Evolutionary conservation across 257 asterid genomes (phyloP).

Genomic region (Solanum habrochaites): DNA sequence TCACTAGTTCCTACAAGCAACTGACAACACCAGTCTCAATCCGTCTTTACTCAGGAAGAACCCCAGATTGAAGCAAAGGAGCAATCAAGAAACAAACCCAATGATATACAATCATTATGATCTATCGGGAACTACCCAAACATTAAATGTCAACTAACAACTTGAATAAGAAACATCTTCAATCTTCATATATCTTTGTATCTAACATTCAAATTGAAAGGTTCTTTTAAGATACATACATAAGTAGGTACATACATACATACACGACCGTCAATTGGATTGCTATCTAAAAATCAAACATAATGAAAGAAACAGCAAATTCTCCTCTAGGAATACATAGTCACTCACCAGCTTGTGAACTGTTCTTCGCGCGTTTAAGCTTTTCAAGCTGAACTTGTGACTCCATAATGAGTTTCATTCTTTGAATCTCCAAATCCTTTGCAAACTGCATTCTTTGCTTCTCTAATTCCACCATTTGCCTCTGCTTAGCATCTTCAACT

Average conservation of each 20-base stretch:
- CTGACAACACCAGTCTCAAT: background rate
- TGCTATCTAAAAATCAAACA: background rate
- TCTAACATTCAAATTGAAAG: background rate
- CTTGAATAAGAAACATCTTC: background rate
- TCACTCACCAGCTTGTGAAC: slow-evolving; percentile 37
- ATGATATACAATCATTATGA: background rate
- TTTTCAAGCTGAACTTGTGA: slow-evolving; percentile 60
- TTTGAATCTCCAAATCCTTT: slow-evolving; percentile 77
- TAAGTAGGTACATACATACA: background rate
- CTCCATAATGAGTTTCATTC: slow-evolving; percentile 69
- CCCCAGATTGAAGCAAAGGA: background rate
- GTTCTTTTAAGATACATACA: background rate
- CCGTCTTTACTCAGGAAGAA: background rate
- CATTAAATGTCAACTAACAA: background rate
- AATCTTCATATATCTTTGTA: background rate
- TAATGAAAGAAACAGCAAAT: background rate
- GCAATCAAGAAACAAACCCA: background rate
- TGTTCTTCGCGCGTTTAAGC: slow-evolving; percentile 39
- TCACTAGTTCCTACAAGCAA: background rate
- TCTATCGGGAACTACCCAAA: background rate
- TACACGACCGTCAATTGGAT: background rate
- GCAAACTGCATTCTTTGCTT: slow-evolving; percentile 78
- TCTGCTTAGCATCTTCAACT: slow-evolving; percentile 73
- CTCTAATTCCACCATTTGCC: slow-evolving; percentile 84
- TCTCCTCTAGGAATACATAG: background rate